phyloP scores from a whole-genome alignment of 352 stramenopile genomes.

The Peronospora farinosa region DNA sequence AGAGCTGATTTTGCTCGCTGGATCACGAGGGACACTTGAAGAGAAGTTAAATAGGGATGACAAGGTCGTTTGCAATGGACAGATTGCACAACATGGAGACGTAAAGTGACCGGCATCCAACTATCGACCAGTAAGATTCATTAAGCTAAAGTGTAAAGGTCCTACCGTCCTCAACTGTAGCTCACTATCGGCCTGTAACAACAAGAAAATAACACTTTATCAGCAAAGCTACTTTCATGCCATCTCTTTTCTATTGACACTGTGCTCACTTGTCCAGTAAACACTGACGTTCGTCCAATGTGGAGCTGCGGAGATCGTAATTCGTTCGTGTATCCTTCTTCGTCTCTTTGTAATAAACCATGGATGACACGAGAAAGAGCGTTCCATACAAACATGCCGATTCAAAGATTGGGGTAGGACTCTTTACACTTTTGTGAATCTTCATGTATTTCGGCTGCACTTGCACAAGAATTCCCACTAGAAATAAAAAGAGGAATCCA shows the following conservation, averaged over 20 bases:
- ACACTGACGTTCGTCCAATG: conserved; percentile 56
- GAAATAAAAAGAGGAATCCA: conserved; percentile 68
- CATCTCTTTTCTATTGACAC: not conserved
- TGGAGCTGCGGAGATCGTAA: conserved; percentile 40
- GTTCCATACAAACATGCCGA: conserved; percentile 63
- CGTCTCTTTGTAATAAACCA: conserved; percentile 63
- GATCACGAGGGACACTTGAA: too few species aligned
- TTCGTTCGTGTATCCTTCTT: conserved; percentile 36
- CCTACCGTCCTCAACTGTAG: conserved; percentile 23
- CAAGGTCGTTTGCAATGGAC: too few species aligned
- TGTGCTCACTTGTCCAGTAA: conserved; percentile 44
- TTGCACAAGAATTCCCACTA: conserved; percentile 61
- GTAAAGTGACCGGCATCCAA: not conserved
- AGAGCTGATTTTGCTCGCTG: too few species aligned
- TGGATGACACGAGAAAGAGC: conserved; percentile 62
- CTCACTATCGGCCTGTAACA: conserved; percentile 24
- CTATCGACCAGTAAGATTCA: not conserved
- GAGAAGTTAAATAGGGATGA: too few species aligned
- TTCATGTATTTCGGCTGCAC: conserved; percentile 83
- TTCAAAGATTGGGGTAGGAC: conserved; percentile 61
- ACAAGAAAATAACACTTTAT: not conserved
- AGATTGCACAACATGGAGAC: too few species aligned
- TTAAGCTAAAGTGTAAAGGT: not conserved
- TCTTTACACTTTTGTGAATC: conserved; percentile 61
- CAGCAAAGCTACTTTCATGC: not conserved